Evolutionary conservation across 1,284 basidiomycete genomes (phyloP).

Genomic region (Cryptococcus sp.): DNA sequence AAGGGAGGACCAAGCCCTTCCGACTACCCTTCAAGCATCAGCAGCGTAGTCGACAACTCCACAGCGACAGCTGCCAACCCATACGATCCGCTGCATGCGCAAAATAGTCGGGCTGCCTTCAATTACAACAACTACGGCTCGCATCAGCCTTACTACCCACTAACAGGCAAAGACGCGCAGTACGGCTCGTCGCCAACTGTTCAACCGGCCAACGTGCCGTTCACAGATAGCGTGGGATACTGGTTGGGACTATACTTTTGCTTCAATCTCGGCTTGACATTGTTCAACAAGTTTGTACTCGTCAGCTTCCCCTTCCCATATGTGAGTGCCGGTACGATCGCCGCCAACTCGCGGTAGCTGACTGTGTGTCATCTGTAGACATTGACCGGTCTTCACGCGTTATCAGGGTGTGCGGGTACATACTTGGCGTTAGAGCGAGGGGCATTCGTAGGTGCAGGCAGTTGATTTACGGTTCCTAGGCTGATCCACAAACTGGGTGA

Average conservation of each 20-base stretch:
- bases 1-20: conserved; percentile 3
- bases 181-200: conserved; percentile 11
- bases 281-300: conserved; percentile 90
- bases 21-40: not conserved
- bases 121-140: not conserved
- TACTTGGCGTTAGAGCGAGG: conserved; percentile 64
- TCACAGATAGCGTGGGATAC: conserved; percentile 44
- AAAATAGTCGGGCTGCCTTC: conserved; percentile 1
- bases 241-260: conserved; percentile 82
- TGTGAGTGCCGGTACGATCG: conserved; percentile 37
- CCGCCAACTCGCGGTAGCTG: too few species aligned
- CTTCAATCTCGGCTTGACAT: conserved; percentile 83
- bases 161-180: conserved; percentile 17
- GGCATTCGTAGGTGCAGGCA: conserved; percentile 58
- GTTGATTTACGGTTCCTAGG: not conserved
- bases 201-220: conserved; percentile 19
- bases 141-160: conserved; percentile 7
- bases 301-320: conserved; percentile 90
- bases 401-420: conserved; percentile 83
- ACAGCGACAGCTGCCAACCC: conserved; percentile 1
- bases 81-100: conserved; percentile 11
- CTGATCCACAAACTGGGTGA: not conserved
- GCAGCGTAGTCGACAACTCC: not conserved
- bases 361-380: conserved; percentile 53
- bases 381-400: conserved; percentile 78